Evolutionary conservation across 306 rosid species (phyloP), one percentile per base, ranked within the genome.

Genomic region (Malus fusca): DNA sequence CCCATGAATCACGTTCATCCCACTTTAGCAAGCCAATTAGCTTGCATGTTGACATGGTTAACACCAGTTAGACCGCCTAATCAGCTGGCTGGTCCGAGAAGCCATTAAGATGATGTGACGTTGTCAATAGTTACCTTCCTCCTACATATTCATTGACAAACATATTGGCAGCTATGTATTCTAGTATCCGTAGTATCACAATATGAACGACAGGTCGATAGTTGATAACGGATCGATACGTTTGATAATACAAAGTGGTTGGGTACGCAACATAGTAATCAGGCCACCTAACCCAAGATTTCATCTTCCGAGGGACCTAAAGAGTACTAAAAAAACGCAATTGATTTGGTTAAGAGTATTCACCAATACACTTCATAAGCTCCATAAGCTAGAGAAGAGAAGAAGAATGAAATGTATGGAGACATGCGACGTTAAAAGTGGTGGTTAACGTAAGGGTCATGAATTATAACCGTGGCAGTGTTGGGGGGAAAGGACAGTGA

Each of bases 401-500:
- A 37, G 43, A 40, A 42, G 12, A 42, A 42, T 2, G 3, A 9
- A 42, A 42, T 10, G 44, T 42, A 53, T 60, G 62, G 35, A n/a
- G 33, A 13, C n/a, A 9, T 9, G 44, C 12, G 44, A 42, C 44
- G 12, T 42, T 33, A 42, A 42, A 9, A 42, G 44, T 9, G 44
- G 12, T 8, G 58, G 11, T n/a, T 56, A 56, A 56, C 13, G 30
- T 8, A 48, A 56, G 11, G 1, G 35, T 48, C 19, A 5, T 3
- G 3, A 11, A 42, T 71, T 31, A 2, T n/a, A 33, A 71, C 64
- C n/a, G 40, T 28, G 44, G 11, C 40, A 28, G 31, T 28, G 8
- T 33, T 31, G 87, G 75, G 51, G 46, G 76, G 63, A 25, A 53
- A 15, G 58, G 61, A 61, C 8, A 72, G 48, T 30, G 53, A 72